Percentiles rank a stretch among this genome's conserved stretches.
Evolutionary conservation across 75 land plant species (phyloP).

Genomic region (Picea sitchensis): DNA sequence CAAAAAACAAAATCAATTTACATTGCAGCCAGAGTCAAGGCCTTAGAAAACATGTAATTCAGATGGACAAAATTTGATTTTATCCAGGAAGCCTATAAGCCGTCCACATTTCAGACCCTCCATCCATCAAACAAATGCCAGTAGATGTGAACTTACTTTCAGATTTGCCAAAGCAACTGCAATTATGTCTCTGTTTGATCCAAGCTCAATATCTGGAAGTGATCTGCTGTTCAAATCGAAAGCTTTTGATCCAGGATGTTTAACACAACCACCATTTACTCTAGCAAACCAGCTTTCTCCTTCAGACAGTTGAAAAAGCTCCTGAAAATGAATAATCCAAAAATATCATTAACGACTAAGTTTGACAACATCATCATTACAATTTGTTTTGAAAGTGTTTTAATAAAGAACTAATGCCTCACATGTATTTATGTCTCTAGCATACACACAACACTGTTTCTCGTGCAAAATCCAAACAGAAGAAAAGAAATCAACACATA

Average conservation of each 20-base stretch:
- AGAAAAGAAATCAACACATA: neutral
- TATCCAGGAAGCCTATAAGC: neutral
- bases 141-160: conserved; percentile 32
- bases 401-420: neutral
- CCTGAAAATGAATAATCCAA: conserved; percentile 21
- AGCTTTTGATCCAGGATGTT: conserved; percentile 48
- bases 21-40: neutral
- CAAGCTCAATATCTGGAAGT: conserved; percentile 41
- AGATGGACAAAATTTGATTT: neutral
- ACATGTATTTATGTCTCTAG: neutral
- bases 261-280: conserved; percentile 42
- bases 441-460: neutral
- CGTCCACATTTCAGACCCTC: neutral
- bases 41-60: neutral
- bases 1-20: neutral
- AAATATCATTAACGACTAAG: neutral
- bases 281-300: conserved; percentile 46
- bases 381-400: neutral
- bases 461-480: neutral
- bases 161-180: conserved; percentile 53
- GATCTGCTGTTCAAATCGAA: conserved; percentile 33
- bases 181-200: conserved; percentile 55
- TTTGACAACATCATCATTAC: neutral
- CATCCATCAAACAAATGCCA: conserved; percentile 1
- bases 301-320: conserved; percentile 40